Base-by-base conservation (phyloP, 176 grass and related monocot genomes). In the Pontederia paniculata region DNA sequence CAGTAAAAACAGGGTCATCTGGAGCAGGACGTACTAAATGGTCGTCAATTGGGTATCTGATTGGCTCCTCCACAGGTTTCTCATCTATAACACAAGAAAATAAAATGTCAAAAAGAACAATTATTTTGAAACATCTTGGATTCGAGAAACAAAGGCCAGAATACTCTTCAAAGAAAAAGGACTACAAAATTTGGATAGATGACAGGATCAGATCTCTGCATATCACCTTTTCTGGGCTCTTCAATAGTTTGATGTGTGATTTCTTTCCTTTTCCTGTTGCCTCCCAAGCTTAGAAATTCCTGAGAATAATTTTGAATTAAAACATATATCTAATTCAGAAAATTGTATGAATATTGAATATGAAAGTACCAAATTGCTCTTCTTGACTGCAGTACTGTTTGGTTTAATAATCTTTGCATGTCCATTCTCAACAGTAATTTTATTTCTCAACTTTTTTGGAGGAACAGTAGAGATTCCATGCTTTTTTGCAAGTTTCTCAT, bases 41-140 rank as follows among this genome's bases (percentile, higher is more conserved):
- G 72, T 96, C 91, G 55, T 96, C 91, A 73, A 96, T 89, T 54
- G 91, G 91, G 67, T 95, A 95, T 65, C 76, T 82, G 60, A 88
- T 42, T 53, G 58, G 48, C 9, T 41, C n/a, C 20, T 45, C 48
- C 48, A 17, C 48, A 19, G 13, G 17, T 43, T 67, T 60, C 52
- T 81, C 68, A 23, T 69, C 81, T 85, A 81, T 49, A 50, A 72
- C 13, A 7, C n/a, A 21, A 50, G 21, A 62, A 46, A 21, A 57
- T 58, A 5, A 37, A n/a, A 41, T 21, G 20, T 48, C 9, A 58
- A 5, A 23, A 49, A 58, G 37, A 31, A 13, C 52, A 20, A 10
- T 17, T 11, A 48, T 48, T 12, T 5, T 41, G 3, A 52, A 52
- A 12, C 17, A n/a, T n/a, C 17, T 52, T 2, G 18, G 16, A 52